Base-by-base conservation (phyloP, 163 green algal genomes). In the Scenedesmus sp. region DNA sequence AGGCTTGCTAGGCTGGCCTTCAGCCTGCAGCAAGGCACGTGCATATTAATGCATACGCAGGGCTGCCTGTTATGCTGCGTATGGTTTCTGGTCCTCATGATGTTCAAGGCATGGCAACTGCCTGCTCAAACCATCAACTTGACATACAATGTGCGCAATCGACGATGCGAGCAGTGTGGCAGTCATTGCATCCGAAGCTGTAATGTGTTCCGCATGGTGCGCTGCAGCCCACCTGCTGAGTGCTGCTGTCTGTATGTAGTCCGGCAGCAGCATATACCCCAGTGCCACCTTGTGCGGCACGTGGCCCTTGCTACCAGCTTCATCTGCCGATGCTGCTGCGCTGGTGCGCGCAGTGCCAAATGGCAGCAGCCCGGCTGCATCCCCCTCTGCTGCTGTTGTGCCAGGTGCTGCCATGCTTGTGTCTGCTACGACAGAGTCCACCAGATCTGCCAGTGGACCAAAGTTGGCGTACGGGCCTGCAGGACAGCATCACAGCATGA, bases 191-290 rank as follows among this genome's bases (percentile, higher is more conserved):
- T 34, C 62, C 9, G 10, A 20, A 20, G 18, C 16, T 34, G 67
- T 20, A 12, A 12, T 6, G 5, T 34, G 18, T 46, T 34, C 34
- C 13, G 54, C 4, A 10, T 34, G 34, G 34, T 46, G 34, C 34
- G 34, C 34, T 46, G 12, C 13, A 9, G 46, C 90, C 5, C 57
- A 93, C 90, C 90, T 90, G 23, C 26, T 20, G 1, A 93, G 56
- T 73, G 67, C n/a, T 2, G 86, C 70, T 55, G 83, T 87, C 18
- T 86, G 73, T 1, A 93, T 57, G 57, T 87, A 93, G 7, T 93
- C 90, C 12, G 90, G 90, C 90, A 87, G 84, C 57, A 93, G 90
- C 90, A 93, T 93, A 26, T 89, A 67, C 12, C 55, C 88, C n/a
- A 88, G 55, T 23, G 88, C 56, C 18, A 91, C 23, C n/a, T 74